Conservation (phyloP, 768 basidiomycete species). For the Suillus paluster region DNA sequence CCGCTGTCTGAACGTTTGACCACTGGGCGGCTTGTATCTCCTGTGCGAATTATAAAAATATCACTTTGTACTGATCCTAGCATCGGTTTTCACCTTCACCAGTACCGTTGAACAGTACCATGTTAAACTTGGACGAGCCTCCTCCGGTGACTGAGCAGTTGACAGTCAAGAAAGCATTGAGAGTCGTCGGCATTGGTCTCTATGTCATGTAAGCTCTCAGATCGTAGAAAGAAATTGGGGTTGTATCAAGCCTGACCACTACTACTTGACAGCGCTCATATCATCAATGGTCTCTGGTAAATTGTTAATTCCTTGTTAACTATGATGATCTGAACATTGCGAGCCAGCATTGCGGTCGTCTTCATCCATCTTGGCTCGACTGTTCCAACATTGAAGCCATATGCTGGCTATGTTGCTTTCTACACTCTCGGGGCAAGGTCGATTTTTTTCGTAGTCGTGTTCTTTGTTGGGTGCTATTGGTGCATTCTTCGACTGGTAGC, state of each 20-base stretch:
- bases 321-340: neutral
- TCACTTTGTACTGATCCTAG: neutral
- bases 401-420: neutral
- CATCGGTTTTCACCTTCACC: neutral
- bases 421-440: neutral
- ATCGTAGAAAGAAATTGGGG: neutral
- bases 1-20: neutral
- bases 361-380: neutral
- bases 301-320: neutral
- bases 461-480: neutral
- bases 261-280: neutral
- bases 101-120: neutral
- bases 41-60: neutral
- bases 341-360: neutral
- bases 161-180: neutral
- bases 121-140: neutral
- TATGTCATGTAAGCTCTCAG: neutral
- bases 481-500: neutral
- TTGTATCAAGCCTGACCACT: neutral
- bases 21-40: neutral
- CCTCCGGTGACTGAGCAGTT: neutral
- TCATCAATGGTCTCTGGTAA: neutral
- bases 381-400: neutral
- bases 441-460: no score
- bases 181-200: neutral